Evolutionary conservation across 768 basidiomycete genomes (phyloP).

Genomic region (Phanerochaete sordida): DNA sequence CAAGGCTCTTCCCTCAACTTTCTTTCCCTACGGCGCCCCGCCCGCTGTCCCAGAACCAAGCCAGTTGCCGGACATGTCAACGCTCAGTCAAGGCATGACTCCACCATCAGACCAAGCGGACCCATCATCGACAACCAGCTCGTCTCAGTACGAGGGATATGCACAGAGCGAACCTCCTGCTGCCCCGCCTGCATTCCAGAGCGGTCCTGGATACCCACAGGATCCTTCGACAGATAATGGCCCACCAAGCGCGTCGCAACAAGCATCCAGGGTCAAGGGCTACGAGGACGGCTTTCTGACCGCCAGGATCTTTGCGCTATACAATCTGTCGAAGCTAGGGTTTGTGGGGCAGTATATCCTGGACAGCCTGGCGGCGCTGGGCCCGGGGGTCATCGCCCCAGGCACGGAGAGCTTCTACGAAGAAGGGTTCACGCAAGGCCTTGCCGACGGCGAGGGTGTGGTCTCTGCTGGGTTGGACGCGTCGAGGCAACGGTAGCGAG

Average conservation of each 20-base stretch:
- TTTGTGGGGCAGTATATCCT: conserved; percentile 59
- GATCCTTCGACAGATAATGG: neutral
- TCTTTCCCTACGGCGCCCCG: conserved; percentile 46
- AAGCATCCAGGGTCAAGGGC: conserved; percentile 27
- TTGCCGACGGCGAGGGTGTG: conserved; percentile 40
- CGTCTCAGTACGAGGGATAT: neutral
- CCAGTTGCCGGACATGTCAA: conserved; percentile 21
- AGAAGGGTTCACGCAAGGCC: conserved; percentile 45
- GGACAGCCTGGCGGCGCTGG: conserved; percentile 40
- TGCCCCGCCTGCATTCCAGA: neutral
- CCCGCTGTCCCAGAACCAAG: conserved; percentile 19
- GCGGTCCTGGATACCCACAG: neutral
- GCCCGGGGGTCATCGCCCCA: conserved; percentile 30
- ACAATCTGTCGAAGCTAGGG: conserved; percentile 49
- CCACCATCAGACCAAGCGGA: conserved; percentile 7
- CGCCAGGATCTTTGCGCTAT: conserved; percentile 50
- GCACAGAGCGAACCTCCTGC: neutral
- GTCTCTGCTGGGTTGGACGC: conserved; percentile 3
- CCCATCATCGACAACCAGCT: neutral
- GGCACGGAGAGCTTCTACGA: conserved; percentile 43
- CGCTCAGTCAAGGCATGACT: conserved; percentile 17
- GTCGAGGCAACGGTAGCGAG: neutral
- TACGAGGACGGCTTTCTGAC: conserved; percentile 59
- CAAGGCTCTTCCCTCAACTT: conserved; percentile 50
- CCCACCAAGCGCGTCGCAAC: neutral